phyloP scores from a whole-genome alignment of 805 yeast genomes.

The Candida sithepensis region DNA sequence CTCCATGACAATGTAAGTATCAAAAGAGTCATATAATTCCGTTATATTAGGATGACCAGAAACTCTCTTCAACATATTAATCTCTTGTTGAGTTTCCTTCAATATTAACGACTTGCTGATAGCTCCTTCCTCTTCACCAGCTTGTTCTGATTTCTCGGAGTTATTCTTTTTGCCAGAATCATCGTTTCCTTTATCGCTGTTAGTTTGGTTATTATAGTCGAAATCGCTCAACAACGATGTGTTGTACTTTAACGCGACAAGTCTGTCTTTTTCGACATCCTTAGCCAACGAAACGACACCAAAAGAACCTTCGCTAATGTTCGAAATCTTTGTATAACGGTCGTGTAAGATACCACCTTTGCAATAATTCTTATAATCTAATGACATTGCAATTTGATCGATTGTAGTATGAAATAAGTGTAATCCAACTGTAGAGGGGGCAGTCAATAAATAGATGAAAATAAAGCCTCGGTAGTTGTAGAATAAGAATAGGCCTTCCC shows the following conservation, averaged over 20 bases:
- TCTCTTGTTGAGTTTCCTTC: slow-evolving; percentile 65
- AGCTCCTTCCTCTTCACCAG: slow-evolving; percentile 5
- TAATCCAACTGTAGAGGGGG: no score
- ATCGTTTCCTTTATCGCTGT: slow-evolving; percentile 13
- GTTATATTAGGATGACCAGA: slow-evolving; percentile 52
- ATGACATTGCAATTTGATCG: slow-evolving; percentile 17
- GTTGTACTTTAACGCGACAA: slow-evolving; percentile 85
- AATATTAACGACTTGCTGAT: slow-evolving; percentile 35
- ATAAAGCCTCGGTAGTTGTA: not conserved
- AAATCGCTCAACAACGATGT: slow-evolving; percentile 51
- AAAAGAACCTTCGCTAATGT: slow-evolving; percentile 88
- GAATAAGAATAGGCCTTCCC: not conserved
- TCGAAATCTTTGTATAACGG: slow-evolving; percentile 65
- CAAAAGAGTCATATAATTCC: slow-evolving; percentile 45
- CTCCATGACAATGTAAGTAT: slow-evolving; percentile 58
- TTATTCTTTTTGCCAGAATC: slow-evolving; percentile 7
- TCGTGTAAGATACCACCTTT: slow-evolving; percentile 48
- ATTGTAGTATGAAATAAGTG: not conserved
- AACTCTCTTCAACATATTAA: slow-evolving; percentile 57
- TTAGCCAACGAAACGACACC: slow-evolving; percentile 88
- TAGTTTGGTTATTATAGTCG: slow-evolving; percentile 19
- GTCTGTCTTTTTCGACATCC: slow-evolving; percentile 47
- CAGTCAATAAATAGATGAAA: not conserved
- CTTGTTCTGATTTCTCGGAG: slow-evolving; percentile 6
- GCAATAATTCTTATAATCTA: slow-evolving; percentile 27